Evolutionary conservation across 2,329 filamentous ascomycete species (phyloP).

Genomic region (Colletotrichum tamarilloi): DNA sequence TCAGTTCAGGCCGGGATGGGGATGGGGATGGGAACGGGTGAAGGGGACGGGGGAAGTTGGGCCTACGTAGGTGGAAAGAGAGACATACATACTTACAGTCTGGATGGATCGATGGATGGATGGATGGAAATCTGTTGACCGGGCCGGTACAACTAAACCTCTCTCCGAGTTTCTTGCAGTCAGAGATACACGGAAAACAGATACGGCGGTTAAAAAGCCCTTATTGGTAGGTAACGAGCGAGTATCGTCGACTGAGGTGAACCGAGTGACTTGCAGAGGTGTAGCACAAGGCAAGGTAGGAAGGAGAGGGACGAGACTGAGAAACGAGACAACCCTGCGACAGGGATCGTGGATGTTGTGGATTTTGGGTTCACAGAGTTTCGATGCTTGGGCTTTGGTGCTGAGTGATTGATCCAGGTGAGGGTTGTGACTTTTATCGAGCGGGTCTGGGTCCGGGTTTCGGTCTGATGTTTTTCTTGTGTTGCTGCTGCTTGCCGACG

Average conservation of each 20-base stretch:
- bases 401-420: constrained; percentile 6
- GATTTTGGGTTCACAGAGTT: constrained; percentile 9
- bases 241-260: background rate
- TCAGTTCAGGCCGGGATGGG: constrained; percentile 24
- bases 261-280: background rate
- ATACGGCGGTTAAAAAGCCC: background rate
- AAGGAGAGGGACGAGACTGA: background rate
- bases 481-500: background rate
- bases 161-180: background rate
- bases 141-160: background rate
- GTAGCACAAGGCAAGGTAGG: background rate
- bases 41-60: background rate
- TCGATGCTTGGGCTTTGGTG: constrained; percentile 2
- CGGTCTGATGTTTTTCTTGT: constrained; percentile 3
- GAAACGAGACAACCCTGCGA: background rate
- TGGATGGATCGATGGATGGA: background rate
- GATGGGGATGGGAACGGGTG: background rate
- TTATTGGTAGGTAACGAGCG: too few relatives aligned
- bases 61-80: constrained; percentile 18
- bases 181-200: background rate
- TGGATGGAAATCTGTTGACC: background rate
- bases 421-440: constrained; percentile 6
- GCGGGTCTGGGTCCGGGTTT: constrained; percentile 7
- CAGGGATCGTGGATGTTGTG: constrained; percentile 26
- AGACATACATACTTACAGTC: background rate